These are phyloP conservation scores for Mycena galericulata DNA, from an alignment of 768 basidiomycete genomes.

Conservation along the genomic window DNA sequence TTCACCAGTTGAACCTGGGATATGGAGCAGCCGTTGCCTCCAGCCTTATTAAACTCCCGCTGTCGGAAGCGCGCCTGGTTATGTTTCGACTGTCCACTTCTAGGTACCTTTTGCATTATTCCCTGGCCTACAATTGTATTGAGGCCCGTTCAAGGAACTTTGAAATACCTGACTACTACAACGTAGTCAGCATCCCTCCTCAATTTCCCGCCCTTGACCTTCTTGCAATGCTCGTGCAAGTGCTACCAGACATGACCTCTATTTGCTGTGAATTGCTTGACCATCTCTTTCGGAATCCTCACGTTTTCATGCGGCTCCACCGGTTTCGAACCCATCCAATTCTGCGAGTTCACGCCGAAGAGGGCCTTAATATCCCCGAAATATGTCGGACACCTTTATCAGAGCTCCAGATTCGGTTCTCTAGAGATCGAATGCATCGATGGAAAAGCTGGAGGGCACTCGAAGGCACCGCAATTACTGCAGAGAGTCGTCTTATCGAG, in stretches of 20 bases:
- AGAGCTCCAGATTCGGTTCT: slow-evolving; percentile 5
- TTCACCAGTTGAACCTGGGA: neutral
- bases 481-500: neutral
- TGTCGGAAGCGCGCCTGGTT: slow-evolving; percentile 2
- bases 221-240: slow-evolving; percentile 8
- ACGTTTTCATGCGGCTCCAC: neutral
- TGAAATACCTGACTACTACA: neutral
- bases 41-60: neutral
- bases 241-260: slow-evolving; percentile 9
- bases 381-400: slow-evolving; percentile 15
- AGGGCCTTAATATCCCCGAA: neutral
- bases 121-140: neutral
- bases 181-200: neutral
- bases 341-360: slow-evolving; percentile 7
- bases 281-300: neutral
- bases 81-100: neutral
- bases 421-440: slow-evolving; percentile 4
- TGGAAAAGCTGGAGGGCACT: slow-evolving; percentile 18
- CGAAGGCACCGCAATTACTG: neutral
- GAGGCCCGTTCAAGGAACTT: neutral
- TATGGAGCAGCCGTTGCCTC: neutral
- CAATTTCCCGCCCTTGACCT: neutral
- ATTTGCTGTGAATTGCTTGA: neutral
- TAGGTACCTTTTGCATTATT: neutral
- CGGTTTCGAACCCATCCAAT: slow-evolving; percentile 4